Base-by-base conservation (phyloP, 805 yeast genomes). In the Teunomyces stri region DNA sequence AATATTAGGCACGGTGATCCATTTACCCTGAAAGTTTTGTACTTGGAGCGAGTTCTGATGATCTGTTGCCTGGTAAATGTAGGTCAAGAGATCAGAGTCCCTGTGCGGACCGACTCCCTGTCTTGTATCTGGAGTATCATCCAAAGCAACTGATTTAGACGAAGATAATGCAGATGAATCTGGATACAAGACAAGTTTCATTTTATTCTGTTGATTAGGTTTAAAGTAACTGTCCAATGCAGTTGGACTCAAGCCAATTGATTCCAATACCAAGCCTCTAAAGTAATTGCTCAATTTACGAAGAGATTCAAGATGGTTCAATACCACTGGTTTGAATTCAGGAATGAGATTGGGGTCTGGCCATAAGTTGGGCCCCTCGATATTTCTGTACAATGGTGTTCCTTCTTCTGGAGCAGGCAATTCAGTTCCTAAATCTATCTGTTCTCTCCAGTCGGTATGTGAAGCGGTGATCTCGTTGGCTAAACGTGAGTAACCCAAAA, bases 61-160 rank as follows among this genome's bases (percentile, higher is more conserved):
- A 12, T 62, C 66, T 1, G 78, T 67, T 9, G 81, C 86, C 56
- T 83, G 87, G 53, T 74, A 78, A 10, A 84, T 80, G 57, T 72
- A 80, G 0, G 87, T 82, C 25, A 83, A 57, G 55, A 83, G 69
- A 46, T 81, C 86, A 3, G 83, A 78, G 55, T 85, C 90, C 48
- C 86, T 74, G 56, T 84, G 89, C 3, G 86, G 84, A 1, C 87
- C 87, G 13, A 75, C 78, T 0, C 85, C 86, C 54, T 79, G 84
- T 9, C 45, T 46, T 20, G 66, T 56, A 6, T 61, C 52, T 11
- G 65, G 62, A 16, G 62, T 55, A 45, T 68, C 72, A 13, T 63
- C 51, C 22, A 64, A 48, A 1, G 65, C 68, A 6, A 50, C 55
- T 27, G 68, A 57, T 33, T 51, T 46, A 6, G 51, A 49, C 2